Base-by-base conservation (phyloP, 176 grass and related monocot genomes). In the Zoysia pacifica region DNA sequence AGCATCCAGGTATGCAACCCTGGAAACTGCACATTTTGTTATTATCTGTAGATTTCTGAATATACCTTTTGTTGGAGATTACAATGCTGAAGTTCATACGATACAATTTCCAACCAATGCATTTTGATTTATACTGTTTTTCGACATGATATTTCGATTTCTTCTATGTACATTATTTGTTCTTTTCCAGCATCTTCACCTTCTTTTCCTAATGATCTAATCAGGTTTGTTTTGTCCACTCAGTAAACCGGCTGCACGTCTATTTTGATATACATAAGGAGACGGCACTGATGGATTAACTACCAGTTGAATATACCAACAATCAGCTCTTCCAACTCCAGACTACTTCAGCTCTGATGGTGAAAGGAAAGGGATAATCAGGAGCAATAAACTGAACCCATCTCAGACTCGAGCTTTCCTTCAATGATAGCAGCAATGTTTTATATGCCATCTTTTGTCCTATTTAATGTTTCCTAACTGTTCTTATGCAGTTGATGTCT, bases 1-100 rank as follows among this genome's bases (percentile, higher is more conserved):
- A 81, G 48, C 16, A 81, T 76, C 72, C 69, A 80, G 83, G 70
- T 84, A 51, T 84, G 48, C 63, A 76, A 76, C 35, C 14, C 48
- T 41, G 35, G 68, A 41, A 42, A 15, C 37, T 37, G 40, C 6
- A 4, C 56, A 60, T 84, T 80, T 85, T 84, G 76, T 80, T 76
- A 44, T 72, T 62, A 77, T 72, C n/a, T 84, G 48, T 64, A 51
- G 63, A 47, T 43, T 70, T 53, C 70, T 75, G 77, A 75, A 75
- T 83, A 36, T 84, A 59, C 50, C 65, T 70, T 76, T 76, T 76
- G n/a, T 58, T 69, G 71, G 41, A 65, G 2, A 62, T 6, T 65
- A 48, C 62, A 64, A 61, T 69, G 15, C 62, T 76, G 47, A 75
- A 85, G 11, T 65, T 45, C 63, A 80, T 48, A 70, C 62, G 16